Base-by-base conservation (phyloP, 2,329 filamentous ascomycete species). In the Aspergillus viridinutans region DNA sequence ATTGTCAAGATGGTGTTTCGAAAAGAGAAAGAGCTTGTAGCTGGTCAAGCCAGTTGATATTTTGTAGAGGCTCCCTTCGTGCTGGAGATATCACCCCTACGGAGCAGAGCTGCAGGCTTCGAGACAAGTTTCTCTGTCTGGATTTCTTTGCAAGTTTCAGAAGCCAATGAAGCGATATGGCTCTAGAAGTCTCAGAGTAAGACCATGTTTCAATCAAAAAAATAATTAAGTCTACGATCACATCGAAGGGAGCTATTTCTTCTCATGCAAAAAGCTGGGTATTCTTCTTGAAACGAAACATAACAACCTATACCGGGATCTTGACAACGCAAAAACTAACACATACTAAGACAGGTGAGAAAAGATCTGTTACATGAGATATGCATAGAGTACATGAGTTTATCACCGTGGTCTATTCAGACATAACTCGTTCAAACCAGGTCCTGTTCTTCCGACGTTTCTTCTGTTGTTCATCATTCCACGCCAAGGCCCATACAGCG, bases 401-500 rank as follows among this genome's bases (percentile, higher is more conserved):
- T 17, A 8, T 29, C 5, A 20, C 7, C 20, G 7, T 21, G n/a
- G 7, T 32, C 28, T 25, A 29, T 35, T 32, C 25, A 20, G 43
- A 49, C 20, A 54, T 50, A 12, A 52, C 17, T 49, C 53, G 57
- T 14, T 61, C 57, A 38, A 57, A 57, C 63, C 59, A 64, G 12
- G 53, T 58, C 54, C 23, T 62, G 35, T 62, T 58, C 48, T 61
- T 49, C 38, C 55, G 55, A 35, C 50, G 51, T 32, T 64, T 57
- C 51, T 51, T 53, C 26, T 61, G 58, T 35, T 53, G 51, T 14
- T 57, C 57, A 6, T 12, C 49, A n/a, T 61, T 62, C 32, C 53
- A 60, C 23, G 48, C 53, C 17, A 54, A 17, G 7, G 60, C 60
- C 52, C 59, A 67, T 7, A 64, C 60, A 2, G 68, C 64, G 45